phyloP scores from a whole-genome alignment of 1,139 yeast species.

The Protomyces lactucae-debilis region DNA sequence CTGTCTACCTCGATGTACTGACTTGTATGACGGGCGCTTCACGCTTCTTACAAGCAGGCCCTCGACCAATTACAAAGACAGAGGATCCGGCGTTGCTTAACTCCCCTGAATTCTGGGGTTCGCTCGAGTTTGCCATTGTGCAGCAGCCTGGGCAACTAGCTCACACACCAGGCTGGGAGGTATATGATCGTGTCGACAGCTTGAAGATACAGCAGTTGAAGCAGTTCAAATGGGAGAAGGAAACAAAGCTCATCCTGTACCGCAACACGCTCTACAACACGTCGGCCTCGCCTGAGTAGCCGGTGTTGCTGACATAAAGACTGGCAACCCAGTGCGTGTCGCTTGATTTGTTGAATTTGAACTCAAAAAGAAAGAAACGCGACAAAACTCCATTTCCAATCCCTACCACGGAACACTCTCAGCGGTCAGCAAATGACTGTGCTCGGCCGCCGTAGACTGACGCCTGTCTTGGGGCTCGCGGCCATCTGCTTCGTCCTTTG shows the following conservation, averaged over 20 bases:
- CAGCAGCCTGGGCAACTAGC: background rate
- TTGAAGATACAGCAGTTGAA: background rate
- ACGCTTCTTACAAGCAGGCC: constrained; percentile 56
- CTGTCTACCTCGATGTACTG: constrained; percentile 70
- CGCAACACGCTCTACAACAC: background rate
- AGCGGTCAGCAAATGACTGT: background rate
- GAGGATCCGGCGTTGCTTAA: constrained; percentile 4
- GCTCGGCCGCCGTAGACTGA: background rate
- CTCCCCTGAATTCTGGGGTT: constrained; percentile 4
- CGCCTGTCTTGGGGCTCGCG: background rate
- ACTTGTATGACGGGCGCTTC: constrained; percentile 87
- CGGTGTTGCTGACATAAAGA: no score
- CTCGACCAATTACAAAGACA: constrained; percentile 54
- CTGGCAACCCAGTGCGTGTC: no score
- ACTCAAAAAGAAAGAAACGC: no score
- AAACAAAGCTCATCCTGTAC: background rate
- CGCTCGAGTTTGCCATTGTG: constrained; percentile 2
- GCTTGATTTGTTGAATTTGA: no score
- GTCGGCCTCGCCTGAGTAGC: no score
- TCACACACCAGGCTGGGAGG: background rate
- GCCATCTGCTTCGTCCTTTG: background rate
- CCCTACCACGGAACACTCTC: no score
- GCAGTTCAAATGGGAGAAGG: background rate
- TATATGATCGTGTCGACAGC: background rate
- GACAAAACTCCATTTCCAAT: no score